Evolutionary conservation across 805 yeast genomes (phyloP).

Genomic region (Kodamaea hsintzibuensis): DNA sequence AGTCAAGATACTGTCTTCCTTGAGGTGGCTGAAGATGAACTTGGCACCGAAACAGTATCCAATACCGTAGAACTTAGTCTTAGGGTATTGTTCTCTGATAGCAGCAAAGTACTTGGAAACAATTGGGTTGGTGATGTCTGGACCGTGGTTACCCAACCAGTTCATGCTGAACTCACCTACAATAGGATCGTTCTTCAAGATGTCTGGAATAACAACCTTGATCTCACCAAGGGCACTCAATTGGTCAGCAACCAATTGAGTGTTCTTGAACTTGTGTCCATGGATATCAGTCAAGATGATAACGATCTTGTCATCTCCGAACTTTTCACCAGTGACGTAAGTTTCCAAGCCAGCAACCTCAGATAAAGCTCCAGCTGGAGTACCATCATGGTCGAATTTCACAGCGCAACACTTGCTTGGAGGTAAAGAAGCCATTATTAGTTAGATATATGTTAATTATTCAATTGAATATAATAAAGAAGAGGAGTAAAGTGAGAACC

Average conservation of each 20-base stretch:
- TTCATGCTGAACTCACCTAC: slow-evolving; percentile 1
- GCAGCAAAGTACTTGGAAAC: slow-evolving; percentile 11
- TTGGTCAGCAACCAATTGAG: slow-evolving; percentile 30
- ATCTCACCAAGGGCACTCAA: slow-evolving; percentile 16
- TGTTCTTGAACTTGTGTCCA: slow-evolving; percentile 31
- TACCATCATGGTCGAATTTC: slow-evolving; percentile 29
- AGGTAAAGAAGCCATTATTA: slow-evolving; percentile 16
- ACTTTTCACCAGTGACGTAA: slow-evolving; percentile 26
- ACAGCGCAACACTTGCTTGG: slow-evolving; percentile 23
- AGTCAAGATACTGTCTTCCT: slow-evolving; percentile 40
- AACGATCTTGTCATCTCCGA: slow-evolving; percentile 20
- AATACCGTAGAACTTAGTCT: slow-evolving; percentile 15
- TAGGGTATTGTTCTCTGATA: slow-evolving; percentile 7
- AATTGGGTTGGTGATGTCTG: slow-evolving; percentile 13
- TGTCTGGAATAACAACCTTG: slow-evolving; percentile 32
- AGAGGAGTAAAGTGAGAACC: background rate
- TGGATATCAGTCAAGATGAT: slow-evolving; percentile 30
- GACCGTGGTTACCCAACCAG: slow-evolving; percentile 14
- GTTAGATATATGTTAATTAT: background rate
- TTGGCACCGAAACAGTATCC: slow-evolving; percentile 29
- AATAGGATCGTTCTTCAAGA: slow-evolving; percentile 27
- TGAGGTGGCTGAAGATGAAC: slow-evolving; percentile 28
- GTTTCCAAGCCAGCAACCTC: slow-evolving; percentile 27
- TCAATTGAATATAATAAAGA: background rate
- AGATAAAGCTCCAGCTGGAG: slow-evolving; percentile 22